A percentile compares a stretch with the other conserved stretches of the same genome.
These are phyloP conservation scores for Adansonia madagascariensis DNA, from an alignment of 441 rosid genomes.

Conservation along the genomic window DNA sequence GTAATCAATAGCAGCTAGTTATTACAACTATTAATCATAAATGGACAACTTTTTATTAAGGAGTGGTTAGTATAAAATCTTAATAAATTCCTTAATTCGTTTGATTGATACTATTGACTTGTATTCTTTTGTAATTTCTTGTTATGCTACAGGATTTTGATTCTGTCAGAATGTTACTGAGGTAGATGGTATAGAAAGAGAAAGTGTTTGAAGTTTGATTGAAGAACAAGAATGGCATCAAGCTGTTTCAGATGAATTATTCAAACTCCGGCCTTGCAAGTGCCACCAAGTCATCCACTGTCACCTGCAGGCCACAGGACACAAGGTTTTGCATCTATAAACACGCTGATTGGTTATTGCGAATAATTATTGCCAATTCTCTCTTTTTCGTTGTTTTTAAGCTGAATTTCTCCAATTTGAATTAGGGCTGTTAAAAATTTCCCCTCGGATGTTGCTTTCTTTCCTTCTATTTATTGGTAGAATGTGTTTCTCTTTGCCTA, in stretches of 20 bases:
- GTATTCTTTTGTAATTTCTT: conserved; percentile 16
- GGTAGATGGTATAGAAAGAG: conserved; percentile 13
- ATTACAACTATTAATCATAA: background rate
- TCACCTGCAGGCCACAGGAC: conserved; percentile 16
- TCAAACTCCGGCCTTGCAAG: conserved; percentile 16
- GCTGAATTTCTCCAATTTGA: conserved; percentile 32
- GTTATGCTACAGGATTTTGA: conserved; percentile 28
- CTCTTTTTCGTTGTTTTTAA: background rate
- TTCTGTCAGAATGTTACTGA: conserved; percentile 11
- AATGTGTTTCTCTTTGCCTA: conserved; percentile 29
- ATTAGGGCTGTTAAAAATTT: conserved; percentile 26
- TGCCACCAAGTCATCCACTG: conserved; percentile 2
- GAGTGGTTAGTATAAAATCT: background rate
- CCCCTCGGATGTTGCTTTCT: conserved; percentile 11
- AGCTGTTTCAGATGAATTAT: conserved; percentile 1
- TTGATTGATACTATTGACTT: conserved; percentile 8
- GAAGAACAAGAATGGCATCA: conserved; percentile 8
- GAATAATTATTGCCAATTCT: background rate
- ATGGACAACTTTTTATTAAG: background rate
- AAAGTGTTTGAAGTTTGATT: conserved; percentile 8
- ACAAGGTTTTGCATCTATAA: conserved; percentile 27
- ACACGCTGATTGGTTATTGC: conserved; percentile 1
- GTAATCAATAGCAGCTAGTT: background rate
- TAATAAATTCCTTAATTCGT: background rate
- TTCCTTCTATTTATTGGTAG: conserved; percentile 28